phyloP scores from a whole-genome alignment of 495 filamentous ascomycete genomes.

The Beverwykella pulmonaria region DNA sequence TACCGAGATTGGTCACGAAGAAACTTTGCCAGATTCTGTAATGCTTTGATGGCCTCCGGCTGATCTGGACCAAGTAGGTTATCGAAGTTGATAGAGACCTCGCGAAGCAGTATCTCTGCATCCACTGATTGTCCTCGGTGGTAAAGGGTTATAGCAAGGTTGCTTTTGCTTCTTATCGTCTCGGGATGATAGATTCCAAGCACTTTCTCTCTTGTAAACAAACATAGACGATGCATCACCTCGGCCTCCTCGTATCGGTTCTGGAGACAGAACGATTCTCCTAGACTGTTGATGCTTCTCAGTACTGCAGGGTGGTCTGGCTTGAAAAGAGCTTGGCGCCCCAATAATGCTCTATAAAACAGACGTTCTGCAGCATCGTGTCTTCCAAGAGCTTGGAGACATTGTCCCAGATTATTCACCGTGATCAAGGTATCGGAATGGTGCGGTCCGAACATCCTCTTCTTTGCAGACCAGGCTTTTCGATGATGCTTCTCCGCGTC shows the following conservation, averaged over 20 bases:
- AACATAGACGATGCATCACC: not conserved
- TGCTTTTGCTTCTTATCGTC: not conserved
- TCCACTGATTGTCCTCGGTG: not conserved
- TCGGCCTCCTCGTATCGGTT: not conserved
- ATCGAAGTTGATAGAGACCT: not conserved
- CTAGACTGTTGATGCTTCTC: not conserved
- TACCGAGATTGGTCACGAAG: not conserved
- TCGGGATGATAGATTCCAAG: not conserved
- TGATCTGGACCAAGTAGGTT: not conserved
- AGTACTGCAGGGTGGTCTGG: not conserved
- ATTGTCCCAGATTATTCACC: not conserved
- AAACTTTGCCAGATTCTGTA: not conserved
- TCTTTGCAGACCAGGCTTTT: not conserved
- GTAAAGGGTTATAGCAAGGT: not conserved
- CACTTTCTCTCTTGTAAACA: not conserved
- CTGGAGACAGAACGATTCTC: not conserved
- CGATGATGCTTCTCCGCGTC: not conserved
- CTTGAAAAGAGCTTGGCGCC: not conserved
- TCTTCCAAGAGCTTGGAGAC: not conserved
- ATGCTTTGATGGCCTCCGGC: not conserved
- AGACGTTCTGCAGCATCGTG: not conserved
- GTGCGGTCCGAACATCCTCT: not conserved
- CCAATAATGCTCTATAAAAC: not conserved
- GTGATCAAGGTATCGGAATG: slow-evolving; percentile 5
- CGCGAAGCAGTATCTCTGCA: not conserved